phyloP scores from a whole-genome alignment of 768 basidiomycete genomes.

The Gymnopilus dilepis region DNA sequence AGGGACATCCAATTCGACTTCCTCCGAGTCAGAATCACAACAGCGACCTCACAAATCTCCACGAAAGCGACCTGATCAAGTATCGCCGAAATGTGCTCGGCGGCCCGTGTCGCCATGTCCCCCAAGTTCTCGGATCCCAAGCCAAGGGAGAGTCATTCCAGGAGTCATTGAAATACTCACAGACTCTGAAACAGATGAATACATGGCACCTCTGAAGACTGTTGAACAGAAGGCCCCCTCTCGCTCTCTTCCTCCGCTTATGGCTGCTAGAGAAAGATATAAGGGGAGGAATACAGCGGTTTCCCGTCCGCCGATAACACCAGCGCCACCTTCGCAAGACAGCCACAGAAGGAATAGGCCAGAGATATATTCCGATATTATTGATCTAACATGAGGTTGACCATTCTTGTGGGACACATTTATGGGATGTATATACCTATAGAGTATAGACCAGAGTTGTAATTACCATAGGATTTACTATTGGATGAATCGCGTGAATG shows the following conservation, averaged over 20 bases:
- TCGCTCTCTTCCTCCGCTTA: conserved; percentile 18
- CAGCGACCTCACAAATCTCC: conserved; percentile 25
- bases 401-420: not conserved
- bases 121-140: not conserved
- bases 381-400: conserved; percentile 8
- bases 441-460: not conserved
- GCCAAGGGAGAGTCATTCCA: not conserved
- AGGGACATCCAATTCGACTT: not conserved
- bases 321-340: not conserved
- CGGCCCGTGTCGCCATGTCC: conserved; percentile 21
- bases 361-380: not conserved
- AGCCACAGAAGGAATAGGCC: not conserved
- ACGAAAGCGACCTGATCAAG: conserved; percentile 19
- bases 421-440: not conserved
- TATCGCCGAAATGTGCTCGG: conserved; percentile 8
- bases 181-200: conserved; percentile 27
- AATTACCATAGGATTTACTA: not conserved
- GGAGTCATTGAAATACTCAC: conserved; percentile 27
- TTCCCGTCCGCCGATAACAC: not conserved
- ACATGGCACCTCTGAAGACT: not conserved
- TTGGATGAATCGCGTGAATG: not conserved
- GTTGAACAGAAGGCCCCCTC: not conserved
- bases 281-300: not conserved
- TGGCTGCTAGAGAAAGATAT: conserved; percentile 21
- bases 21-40: conserved; percentile 13